Percentiles rank a stretch among this genome's conserved stretches.
Evolutionary conservation across 2,329 filamentous ascomycete genomes (phyloP).

Genomic region (Aspergillus tanneri): DNA sequence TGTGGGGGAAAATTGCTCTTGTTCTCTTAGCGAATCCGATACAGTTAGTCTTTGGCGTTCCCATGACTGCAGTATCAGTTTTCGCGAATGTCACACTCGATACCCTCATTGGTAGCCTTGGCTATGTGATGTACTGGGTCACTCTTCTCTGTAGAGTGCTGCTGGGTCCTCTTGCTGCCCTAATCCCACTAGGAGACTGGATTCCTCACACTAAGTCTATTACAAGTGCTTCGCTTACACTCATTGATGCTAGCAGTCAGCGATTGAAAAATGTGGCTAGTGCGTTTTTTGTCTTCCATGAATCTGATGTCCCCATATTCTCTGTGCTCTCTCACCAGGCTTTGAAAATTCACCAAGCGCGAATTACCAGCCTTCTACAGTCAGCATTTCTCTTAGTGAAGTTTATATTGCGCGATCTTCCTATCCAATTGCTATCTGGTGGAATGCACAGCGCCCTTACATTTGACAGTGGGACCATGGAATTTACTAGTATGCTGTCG

Average conservation of each 20-base stretch:
- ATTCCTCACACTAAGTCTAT: conserved; percentile 37
- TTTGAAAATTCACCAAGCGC: conserved; percentile 59
- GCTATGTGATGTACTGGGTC: conserved; percentile 47
- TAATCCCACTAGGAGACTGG: conserved; percentile 38
- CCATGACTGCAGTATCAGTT: conserved; percentile 70
- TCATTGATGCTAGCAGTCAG: conserved; percentile 43
- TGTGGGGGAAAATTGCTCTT: conserved; percentile 81
- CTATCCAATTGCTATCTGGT: conserved; percentile 32
- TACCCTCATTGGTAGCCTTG: conserved; percentile 63
- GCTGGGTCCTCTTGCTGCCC: conserved; percentile 34
- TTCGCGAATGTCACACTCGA: conserved; percentile 80
- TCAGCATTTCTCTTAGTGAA: conserved; percentile 41
- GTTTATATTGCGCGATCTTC: conserved; percentile 45
- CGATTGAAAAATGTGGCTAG: conserved; percentile 40
- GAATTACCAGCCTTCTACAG: conserved; percentile 47
- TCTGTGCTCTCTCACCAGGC: conserved; percentile 74
- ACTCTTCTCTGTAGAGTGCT: conserved; percentile 35
- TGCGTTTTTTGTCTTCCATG: conserved; percentile 43
- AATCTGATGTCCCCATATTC: conserved; percentile 70
- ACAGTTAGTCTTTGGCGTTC: conserved; percentile 62
- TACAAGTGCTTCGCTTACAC: conserved; percentile 42
- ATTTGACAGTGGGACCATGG: conserved; percentile 18
- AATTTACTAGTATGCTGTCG: conserved; percentile 17
- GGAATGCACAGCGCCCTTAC: conserved; percentile 25
- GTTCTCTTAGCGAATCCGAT: conserved; percentile 77